Percentiles rank a stretch among this genome's conserved stretches.
These are phyloP conservation scores for Tritrichomonas musculus DNA, from an alignment of 208 protist species.

Conservation along the genomic window DNA sequence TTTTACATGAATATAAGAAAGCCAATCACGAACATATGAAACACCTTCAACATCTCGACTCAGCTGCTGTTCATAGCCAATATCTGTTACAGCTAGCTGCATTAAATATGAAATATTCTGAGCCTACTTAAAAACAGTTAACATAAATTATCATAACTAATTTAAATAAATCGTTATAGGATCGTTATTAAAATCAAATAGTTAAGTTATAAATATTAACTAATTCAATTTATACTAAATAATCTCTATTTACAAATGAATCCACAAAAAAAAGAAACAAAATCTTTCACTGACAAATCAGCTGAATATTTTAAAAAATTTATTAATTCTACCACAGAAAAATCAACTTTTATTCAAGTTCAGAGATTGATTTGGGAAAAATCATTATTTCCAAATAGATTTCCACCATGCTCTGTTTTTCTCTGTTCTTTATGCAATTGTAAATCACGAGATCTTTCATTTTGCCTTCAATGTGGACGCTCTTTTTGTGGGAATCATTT, in stretches of 20 bases:
- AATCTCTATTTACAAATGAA: too few species aligned
- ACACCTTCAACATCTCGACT: not conserved
- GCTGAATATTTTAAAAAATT: not conserved
- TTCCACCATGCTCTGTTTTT: not conserved
- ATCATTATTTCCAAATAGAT: not conserved
- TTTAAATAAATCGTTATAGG: too few species aligned
- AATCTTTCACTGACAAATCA: too few species aligned
- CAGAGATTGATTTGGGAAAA: constrained; percentile 29
- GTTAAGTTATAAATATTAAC: too few species aligned
- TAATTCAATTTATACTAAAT: too few species aligned
- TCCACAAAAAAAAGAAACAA: too few species aligned
- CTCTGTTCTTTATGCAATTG: not conserved
- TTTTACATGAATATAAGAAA: not conserved
- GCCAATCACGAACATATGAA: not conserved
- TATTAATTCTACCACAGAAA: not conserved
- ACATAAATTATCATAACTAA: too few species aligned
- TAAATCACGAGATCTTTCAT: not conserved
- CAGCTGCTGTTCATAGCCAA: not conserved
- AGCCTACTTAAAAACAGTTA: too few species aligned
- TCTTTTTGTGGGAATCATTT: not conserved
- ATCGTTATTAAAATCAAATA: too few species aligned
- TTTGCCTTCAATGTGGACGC: not conserved
- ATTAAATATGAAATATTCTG: too few species aligned
- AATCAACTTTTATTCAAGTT: not conserved
- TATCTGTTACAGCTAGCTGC: not conserved